These are phyloP conservation scores for Knoxdaviesia capensis DNA, from an alignment of 2,329 filamentous ascomycete genomes.

Conservation along the genomic window DNA sequence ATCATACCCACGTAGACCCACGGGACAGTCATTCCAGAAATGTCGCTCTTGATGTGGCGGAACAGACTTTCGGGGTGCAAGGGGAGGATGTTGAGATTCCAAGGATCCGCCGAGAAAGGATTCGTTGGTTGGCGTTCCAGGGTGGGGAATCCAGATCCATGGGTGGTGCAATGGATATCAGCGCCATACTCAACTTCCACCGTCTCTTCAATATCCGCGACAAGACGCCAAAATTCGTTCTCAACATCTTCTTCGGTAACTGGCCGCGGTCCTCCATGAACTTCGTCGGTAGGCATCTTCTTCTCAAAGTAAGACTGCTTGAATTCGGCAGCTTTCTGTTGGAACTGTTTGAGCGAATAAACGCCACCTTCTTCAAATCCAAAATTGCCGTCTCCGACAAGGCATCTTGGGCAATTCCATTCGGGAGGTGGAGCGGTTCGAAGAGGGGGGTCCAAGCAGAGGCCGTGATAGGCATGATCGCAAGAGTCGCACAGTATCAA, in stretches of 20 bases:
- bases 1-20: conserved; percentile 99
- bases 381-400: conserved; percentile 91
- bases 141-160: conserved; percentile 91
- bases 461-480: conserved; percentile 69
- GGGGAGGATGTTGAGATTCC: conserved; percentile 89
- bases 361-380: conserved; percentile 93
- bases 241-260: conserved; percentile 93
- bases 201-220: conserved; percentile 82
- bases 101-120: conserved; percentile 72
- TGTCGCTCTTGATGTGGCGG: conserved; percentile 92
- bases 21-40: conserved; percentile 96
- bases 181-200: conserved; percentile 97
- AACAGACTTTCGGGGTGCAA: conserved; percentile 84
- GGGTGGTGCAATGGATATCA: conserved; percentile 94
- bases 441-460: conserved; percentile 74
- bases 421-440: conserved; percentile 62
- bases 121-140: conserved; percentile 79
- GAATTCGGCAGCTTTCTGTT: conserved; percentile 88
- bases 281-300: conserved; percentile 73
- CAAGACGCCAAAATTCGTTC: conserved; percentile 87
- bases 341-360: conserved; percentile 89
- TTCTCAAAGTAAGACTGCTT: conserved; percentile 85
- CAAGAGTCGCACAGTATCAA: conserved; percentile 80
- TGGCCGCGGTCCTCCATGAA: conserved; percentile 58
- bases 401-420: conserved; percentile 89